Conservation (phyloP, 495 filamentous ascomycete species). For the Endocarpon pusillum region DNA sequence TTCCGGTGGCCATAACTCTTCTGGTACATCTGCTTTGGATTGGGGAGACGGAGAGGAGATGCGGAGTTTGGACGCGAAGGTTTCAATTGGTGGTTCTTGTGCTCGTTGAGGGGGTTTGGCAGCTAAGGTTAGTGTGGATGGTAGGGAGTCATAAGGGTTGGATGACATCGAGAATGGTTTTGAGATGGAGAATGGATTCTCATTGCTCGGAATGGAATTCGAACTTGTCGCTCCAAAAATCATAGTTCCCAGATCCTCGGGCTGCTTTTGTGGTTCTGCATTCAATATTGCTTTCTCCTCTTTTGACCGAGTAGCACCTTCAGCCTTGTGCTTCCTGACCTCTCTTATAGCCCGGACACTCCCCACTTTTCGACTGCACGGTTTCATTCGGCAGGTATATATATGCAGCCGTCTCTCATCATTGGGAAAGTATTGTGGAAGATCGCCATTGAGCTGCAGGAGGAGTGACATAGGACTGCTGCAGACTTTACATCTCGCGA, state of each 20-base stretch:
- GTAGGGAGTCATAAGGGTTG: slow-evolving; percentile 33
- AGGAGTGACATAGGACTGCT: slow-evolving; percentile 68
- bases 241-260: slow-evolving; percentile 35
- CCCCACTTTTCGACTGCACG: slow-evolving; percentile 70
- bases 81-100: slow-evolving; percentile 36
- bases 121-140: slow-evolving; percentile 22
- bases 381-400: slow-evolving; percentile 58
- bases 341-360: slow-evolving; percentile 57
- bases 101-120: slow-evolving; percentile 13
- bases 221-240: slow-evolving; percentile 33
- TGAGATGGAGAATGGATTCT: slow-evolving; percentile 30
- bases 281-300: slow-evolving; percentile 22
- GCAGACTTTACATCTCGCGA: slow-evolving; percentile 82
- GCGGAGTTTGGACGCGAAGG: slow-evolving; percentile 53
- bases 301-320: slow-evolving; percentile 10
- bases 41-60: slow-evolving; percentile 32
- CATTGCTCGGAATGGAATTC: too few relatives aligned
- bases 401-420: slow-evolving; percentile 80
- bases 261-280: slow-evolving; percentile 14
- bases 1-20: slow-evolving; percentile 64
- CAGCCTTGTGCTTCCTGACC: slow-evolving; percentile 26
- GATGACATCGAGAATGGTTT: slow-evolving; percentile 41
- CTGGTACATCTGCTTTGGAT: slow-evolving; percentile 24
- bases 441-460: slow-evolving; percentile 79
- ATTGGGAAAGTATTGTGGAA: slow-evolving; percentile 68